Evolutionary conservation across 2,329 filamentous ascomycete genomes (phyloP).

Genomic region (Fonsecaea multimorphosa): DNA sequence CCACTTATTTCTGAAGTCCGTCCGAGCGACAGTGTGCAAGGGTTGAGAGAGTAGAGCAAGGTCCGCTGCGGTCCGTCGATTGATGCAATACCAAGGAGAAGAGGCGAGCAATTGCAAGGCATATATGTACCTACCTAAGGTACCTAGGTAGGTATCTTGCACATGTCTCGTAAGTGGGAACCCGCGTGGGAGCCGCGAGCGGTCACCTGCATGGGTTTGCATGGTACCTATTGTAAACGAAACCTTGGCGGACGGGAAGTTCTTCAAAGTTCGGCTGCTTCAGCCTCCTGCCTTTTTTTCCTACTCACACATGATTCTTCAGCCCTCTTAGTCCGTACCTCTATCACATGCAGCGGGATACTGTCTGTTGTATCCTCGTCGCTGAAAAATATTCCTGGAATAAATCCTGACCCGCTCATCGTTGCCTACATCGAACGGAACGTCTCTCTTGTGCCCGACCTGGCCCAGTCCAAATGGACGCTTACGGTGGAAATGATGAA

Average conservation of each 20-base stretch:
- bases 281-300: slow-evolving; percentile 20
- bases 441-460: slow-evolving; percentile 9
- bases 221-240: too few species aligned
- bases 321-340: not conserved
- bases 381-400: not conserved
- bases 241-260: slow-evolving; percentile 6
- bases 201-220: too few species aligned
- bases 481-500: slow-evolving; percentile 76
- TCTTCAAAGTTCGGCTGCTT: slow-evolving; percentile 8
- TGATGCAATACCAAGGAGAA: too few species aligned
- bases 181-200: too few species aligned
- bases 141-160: too few species aligned
- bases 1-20: too few species aligned
- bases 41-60: too few species aligned
- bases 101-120: too few species aligned
- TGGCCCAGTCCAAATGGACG: slow-evolving; percentile 49
- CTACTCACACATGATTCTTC: not conserved
- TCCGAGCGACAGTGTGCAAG: too few species aligned
- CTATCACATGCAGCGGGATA: not conserved
- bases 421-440: not conserved
- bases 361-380: not conserved
- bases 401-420: not conserved
- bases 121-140: too few species aligned
- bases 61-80: too few species aligned
- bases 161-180: too few species aligned